Conservation (phyloP, 768 basidiomycete genomes). For the Tylopilus sp. region DNA sequence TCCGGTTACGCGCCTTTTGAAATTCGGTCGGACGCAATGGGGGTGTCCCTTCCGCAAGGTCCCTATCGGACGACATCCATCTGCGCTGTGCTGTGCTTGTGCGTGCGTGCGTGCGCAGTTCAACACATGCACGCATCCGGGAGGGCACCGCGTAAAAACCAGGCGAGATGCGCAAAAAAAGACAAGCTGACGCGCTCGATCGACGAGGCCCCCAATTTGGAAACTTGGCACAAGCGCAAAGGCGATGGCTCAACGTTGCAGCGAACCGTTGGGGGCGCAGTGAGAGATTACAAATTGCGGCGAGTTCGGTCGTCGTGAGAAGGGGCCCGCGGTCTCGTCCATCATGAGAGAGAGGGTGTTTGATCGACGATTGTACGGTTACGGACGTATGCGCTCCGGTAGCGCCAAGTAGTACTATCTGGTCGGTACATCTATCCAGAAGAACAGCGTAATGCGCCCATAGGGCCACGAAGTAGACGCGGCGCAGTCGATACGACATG, state of each 20-base stretch:
- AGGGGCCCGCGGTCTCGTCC: too few species aligned
- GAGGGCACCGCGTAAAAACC: not conserved
- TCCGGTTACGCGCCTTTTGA: too few species aligned
- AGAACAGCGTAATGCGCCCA: not conserved
- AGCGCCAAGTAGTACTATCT: not conserved
- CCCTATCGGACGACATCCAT: not conserved
- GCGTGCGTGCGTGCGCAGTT: too few species aligned
- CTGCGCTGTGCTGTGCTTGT: too few species aligned
- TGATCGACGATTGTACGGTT: not conserved
- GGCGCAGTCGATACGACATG: not conserved
- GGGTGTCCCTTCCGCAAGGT: slow-evolving; percentile 1
- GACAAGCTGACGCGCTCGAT: too few species aligned
- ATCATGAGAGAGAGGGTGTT: not conserved
- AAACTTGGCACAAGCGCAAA: not conserved
- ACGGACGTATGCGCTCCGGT: not conserved
- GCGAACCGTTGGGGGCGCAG: too few species aligned
- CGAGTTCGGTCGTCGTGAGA: not conserved
- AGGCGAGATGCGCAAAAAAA: not conserved
- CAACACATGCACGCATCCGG: too few species aligned
- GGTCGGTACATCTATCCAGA: not conserved
- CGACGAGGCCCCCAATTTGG: not conserved
- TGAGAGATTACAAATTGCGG: not conserved
- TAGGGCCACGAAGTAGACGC: not conserved
- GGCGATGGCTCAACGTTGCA: too few species aligned
- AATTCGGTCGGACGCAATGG: not conserved